Base-by-base conservation (phyloP, 129 eudicot genomes). In the Flaveria robusta region DNA sequence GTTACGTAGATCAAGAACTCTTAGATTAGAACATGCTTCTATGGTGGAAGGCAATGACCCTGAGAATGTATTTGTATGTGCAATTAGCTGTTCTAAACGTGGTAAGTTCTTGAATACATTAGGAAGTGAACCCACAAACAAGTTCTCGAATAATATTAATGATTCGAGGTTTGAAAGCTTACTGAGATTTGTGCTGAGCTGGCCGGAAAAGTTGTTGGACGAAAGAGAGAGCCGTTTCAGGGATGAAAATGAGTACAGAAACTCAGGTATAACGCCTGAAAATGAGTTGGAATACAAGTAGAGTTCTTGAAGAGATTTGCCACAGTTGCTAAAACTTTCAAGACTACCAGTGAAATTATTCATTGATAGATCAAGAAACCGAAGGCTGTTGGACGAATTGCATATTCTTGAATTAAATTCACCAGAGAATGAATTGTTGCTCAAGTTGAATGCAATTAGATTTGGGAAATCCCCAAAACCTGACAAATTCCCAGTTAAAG, bases 41-140 rank as follows among this genome's bases (percentile, higher is more conserved):
- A 94, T 66, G 65, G 90, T 88, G 71, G 94, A 80, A 45, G 99
- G 99, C 83, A 94, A 83, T 73, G 87, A 39, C 24, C 99, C 99
- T 4, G 87, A 83, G 75, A 94, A 88, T 16, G 78, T 77, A 80
- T 94, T 94, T 7, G 99, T 77, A 75, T 86, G 85, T 22, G 90
- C 96, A 79, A 34, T 78, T 0, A 94, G 77, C 46, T 79, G 89
- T 66, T 86, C 85, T 43, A 94, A 58, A 45, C 37, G 77, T 16
- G 88, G 84, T 7, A 94, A 65, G 81, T 76, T 94, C 46, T 78
- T 87, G 64, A 94, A 89, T 12, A 89, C 96, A 86, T 94, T 77
- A 29, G 99, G 99, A 72, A 94, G 71, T 27, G 82, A 74, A 67
- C 99, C 99, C 4, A 81, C 82, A 84, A 94, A 89, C 11, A 29